A percentile compares a stretch with the other conserved stretches of the same genome.
phyloP scores from a whole-genome alignment of 805 yeast species.

The Wickerhamia fluorescens region DNA sequence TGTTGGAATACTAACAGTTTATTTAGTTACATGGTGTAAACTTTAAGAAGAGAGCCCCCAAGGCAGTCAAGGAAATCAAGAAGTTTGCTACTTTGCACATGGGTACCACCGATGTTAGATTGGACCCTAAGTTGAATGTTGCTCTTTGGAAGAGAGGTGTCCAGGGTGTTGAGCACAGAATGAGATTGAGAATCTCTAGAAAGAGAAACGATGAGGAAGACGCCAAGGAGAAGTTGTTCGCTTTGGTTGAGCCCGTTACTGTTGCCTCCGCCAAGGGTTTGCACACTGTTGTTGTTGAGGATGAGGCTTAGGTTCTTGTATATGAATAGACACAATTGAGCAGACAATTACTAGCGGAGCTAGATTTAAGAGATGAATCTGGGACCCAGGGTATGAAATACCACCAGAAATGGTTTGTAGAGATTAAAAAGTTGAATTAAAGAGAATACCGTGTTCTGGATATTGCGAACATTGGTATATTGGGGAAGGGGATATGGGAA shows the following conservation, averaged over 20 bases:
- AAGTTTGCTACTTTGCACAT: conserved; percentile 97
- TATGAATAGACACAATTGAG: conserved; percentile 4
- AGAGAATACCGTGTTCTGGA: too few relatives aligned
- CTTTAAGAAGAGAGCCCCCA: conserved; percentile 99
- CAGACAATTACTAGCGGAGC: conserved; percentile 3
- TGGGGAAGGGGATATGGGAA: too few relatives aligned
- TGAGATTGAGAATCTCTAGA: conserved; percentile 98
- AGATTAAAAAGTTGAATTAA: too few relatives aligned
- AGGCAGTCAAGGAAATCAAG: conserved; percentile 98
- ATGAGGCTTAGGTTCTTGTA: conserved; percentile 54
- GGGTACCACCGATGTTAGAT: conserved; percentile 98
- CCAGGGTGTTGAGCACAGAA: conserved; percentile 97
- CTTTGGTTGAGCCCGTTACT: conserved; percentile 94
- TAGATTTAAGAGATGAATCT: conserved; percentile 2
- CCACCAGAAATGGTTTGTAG: too few relatives aligned
- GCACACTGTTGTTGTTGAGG: conserved; percentile 92
- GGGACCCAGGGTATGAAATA: too few relatives aligned
- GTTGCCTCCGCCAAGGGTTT: conserved; percentile 96
- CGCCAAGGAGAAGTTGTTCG: conserved; percentile 95
- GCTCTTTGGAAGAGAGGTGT: conserved; percentile 99
- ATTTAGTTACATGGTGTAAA: conserved; percentile 89
- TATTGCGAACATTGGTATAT: too few relatives aligned
- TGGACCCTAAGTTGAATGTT: conserved; percentile 97
- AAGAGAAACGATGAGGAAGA: conserved; percentile 99
- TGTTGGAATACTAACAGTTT: conserved; percentile 37